Percentiles rank a stretch among this genome's conserved stretches.
These are phyloP conservation scores for Colletotrichum lini DNA, from an alignment of 2,329 filamentous ascomycete species.

Conservation along the genomic window DNA sequence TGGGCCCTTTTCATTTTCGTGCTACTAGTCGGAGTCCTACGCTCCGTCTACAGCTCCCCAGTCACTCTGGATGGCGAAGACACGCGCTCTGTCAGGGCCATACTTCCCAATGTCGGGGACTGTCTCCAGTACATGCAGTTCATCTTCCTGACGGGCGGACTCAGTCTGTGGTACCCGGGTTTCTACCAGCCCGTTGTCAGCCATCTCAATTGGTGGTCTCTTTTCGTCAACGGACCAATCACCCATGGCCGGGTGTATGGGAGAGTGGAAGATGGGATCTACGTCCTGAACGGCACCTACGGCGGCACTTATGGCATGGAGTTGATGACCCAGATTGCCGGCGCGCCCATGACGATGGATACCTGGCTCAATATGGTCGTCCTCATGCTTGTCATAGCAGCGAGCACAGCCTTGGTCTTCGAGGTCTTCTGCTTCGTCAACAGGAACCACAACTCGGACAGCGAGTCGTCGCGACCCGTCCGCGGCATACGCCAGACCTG, in stretches of 20 bases:
- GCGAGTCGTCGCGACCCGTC: conserved; percentile 11
- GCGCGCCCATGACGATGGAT: conserved; percentile 72
- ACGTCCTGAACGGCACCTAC: conserved; percentile 77
- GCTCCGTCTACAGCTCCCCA: conserved; percentile 26
- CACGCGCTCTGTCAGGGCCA: conserved; percentile 20
- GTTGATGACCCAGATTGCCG: conserved; percentile 76
- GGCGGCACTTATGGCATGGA: conserved; percentile 69
- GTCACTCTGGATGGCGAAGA: conserved; percentile 19
- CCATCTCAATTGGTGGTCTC: conserved; percentile 75
- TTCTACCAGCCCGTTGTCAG: conserved; percentile 81
- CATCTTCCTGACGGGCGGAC: conserved; percentile 76
- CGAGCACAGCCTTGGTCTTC: conserved; percentile 64
- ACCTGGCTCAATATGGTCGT: conserved; percentile 81
- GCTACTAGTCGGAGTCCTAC: conserved; percentile 36
- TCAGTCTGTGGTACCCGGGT: conserved; percentile 81
- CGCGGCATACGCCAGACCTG: conserved; percentile 34
- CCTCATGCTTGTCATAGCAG: conserved; percentile 72
- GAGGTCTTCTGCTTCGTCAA: conserved; percentile 58
- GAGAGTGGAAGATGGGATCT: conserved; percentile 68
- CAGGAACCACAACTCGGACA: conserved; percentile 62
- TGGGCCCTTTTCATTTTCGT: conserved; percentile 43
- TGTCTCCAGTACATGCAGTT: conserved; percentile 85
- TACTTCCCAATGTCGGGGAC: conserved; percentile 54
- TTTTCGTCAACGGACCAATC: conserved; percentile 68
- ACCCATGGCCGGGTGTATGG: conserved; percentile 45